These are phyloP conservation scores for Larix sibirica DNA, from an alignment of 83 land plant genomes.

Conservation along the genomic window DNA sequence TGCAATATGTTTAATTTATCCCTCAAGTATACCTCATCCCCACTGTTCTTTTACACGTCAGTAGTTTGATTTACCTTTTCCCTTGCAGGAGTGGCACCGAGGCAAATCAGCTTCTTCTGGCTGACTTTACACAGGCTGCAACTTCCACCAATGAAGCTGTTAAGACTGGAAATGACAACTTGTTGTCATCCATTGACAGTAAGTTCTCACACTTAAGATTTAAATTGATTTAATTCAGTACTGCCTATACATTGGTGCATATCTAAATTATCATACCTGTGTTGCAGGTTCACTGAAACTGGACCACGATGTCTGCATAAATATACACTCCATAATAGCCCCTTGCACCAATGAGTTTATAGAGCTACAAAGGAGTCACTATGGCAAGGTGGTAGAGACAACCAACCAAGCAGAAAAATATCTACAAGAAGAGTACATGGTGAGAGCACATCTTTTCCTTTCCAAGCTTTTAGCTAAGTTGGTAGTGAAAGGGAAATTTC, in stretches of 20 bases:
- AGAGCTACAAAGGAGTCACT: slow-evolving; percentile 29
- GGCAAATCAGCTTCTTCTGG: slow-evolving; percentile 24
- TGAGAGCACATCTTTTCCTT: slow-evolving; percentile 15
- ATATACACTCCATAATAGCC: slow-evolving; percentile 22
- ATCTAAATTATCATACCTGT: neutral
- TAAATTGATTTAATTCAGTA: slow-evolving; percentile 10
- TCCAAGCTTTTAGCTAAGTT: neutral
- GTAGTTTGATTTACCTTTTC: neutral
- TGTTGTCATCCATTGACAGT: slow-evolving; percentile 31
- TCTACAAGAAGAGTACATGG: slow-evolving; percentile 49
- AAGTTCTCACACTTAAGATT: slow-evolving; percentile 8
- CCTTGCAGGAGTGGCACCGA: slow-evolving; percentile 34
- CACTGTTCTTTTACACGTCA: neutral
- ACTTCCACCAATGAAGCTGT: slow-evolving; percentile 26
- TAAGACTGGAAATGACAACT: slow-evolving; percentile 17
- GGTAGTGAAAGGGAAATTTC: neutral
- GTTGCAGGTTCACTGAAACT: slow-evolving; percentile 35
- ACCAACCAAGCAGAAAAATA: slow-evolving; percentile 33
- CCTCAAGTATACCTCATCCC: neutral
- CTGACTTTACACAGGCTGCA: slow-evolving; percentile 26
- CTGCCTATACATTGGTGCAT: neutral
- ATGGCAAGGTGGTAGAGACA: slow-evolving; percentile 23
- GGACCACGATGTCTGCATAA: slow-evolving; percentile 38
- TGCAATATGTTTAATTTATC: neutral
- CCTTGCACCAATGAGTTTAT: slow-evolving; percentile 32